phyloP scores from a whole-genome alignment of 2,329 filamentous ascomycete genomes.

The Orbilia ellipsospora region DNA sequence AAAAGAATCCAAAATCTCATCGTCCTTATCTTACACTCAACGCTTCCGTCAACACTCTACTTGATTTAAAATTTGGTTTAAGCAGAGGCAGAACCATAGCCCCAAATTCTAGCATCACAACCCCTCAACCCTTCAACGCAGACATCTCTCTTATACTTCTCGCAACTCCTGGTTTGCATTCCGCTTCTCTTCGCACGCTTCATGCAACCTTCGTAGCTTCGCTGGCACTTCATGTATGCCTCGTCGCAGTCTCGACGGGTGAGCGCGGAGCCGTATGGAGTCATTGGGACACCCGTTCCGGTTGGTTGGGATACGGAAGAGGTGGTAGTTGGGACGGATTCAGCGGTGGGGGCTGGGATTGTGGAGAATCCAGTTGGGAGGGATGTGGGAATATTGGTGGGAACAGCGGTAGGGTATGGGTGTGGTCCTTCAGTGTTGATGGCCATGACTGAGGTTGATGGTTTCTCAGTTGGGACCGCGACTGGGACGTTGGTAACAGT shows the following conservation, averaged over 20 bases:
- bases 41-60: neutral
- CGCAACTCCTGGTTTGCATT: slow-evolving; percentile 49
- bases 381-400: slow-evolving; percentile 1
- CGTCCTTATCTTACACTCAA: slow-evolving; percentile 22
- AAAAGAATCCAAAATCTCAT: slow-evolving; percentile 1
- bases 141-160: slow-evolving; percentile 49
- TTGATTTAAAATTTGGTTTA: neutral
- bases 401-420: neutral
- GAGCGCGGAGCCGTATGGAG: slow-evolving; percentile 30
- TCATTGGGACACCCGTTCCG: slow-evolving; percentile 42
- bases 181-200: slow-evolving; percentile 48
- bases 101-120: slow-evolving; percentile 40
- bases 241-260: slow-evolving; percentile 47
- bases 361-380: slow-evolving; percentile 30
- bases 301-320: slow-evolving; percentile 17
- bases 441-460: neutral
- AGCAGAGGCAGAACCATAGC: neutral
- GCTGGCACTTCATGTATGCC: slow-evolving; percentile 38
- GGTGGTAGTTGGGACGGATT: slow-evolving; percentile 14
- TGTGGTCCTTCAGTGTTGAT: slow-evolving; percentile 8
- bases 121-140: slow-evolving; percentile 38
- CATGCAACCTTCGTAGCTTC: slow-evolving; percentile 44
- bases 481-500: slow-evolving; percentile 26
- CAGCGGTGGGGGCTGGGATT: slow-evolving; percentile 14
- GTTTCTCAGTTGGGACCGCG: neutral